Evolutionary conservation across 352 stramenopile species (phyloP), one percentile per base, ranked within the genome.

Genomic region (Globisporangium apiculatum): DNA sequence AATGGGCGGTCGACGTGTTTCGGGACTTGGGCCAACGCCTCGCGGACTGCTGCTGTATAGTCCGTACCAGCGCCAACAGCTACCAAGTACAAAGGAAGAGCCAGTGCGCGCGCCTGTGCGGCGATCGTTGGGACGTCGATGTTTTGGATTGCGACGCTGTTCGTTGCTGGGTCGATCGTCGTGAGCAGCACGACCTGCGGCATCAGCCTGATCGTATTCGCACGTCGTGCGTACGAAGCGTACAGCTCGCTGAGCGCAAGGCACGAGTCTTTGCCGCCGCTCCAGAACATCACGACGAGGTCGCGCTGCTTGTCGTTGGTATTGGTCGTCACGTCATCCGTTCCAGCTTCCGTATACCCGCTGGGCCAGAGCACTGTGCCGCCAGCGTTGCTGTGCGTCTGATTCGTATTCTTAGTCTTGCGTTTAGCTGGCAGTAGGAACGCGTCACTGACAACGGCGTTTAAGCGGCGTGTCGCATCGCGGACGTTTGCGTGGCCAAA

Each of bases 211-310:
- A 73, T 59, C 6, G 61, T 40, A 11, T n/a, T n/a, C n/a, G 18
- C 31, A 17, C 57, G 24, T 1, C 38, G 17, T 3, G 69, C 71
- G 18, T 75, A 80, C 8, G 41, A 48, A 12, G 63, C 61, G 24
- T 80, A 83, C 57, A 79, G 55, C 8, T 62, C 53, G 24, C 61
- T 68, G 10, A 96, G 73, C 4, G 89, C 69, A 31, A 97, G 64
- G 58, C 95, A 94, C 0, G 87, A 96, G 72, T 97, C 89, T 51
- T 97, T 97, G 31, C 89, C 89, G 18, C 89, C 89, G 57, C 75
- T 91, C 69, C 86, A 95, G 61, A 96, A 96, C 37, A 96, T 65
- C 11, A 97, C 79, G 24, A 91, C 76, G 18, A 92, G 68, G 11
- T 87, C 69, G 7, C 65, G 56, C 41, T 15, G n/a, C n/a, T n/a